Base-by-base conservation (phyloP, 2,329 filamentous ascomycete species). In the Cladobotryum mycophilum region DNA sequence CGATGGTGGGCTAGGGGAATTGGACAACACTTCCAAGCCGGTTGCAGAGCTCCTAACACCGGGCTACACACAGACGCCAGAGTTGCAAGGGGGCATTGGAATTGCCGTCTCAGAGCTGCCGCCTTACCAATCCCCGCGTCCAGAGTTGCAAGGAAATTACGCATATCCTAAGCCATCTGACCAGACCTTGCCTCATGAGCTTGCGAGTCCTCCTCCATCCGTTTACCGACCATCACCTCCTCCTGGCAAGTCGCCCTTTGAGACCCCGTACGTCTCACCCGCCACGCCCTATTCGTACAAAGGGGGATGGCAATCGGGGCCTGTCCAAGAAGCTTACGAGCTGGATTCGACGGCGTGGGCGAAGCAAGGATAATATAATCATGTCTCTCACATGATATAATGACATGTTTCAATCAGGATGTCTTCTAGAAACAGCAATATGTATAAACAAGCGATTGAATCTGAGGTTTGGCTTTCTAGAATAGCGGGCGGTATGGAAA, bases 271-370 rank as follows among this genome's bases (percentile, higher is more conserved):
- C 15, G 47, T 50, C 20, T 53, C 35, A 25, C 53, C 43, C n/a
- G 51, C 40, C 15, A 54, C 52, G 5, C 55, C 54, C 4, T 36
- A 34, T 7, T 43, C 40, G 9, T 47, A 57, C 13, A 48, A 47
- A 9, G 15, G 42, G 15, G 58, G 61, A 3, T 72, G 64, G 62
- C 65, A 70, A 44, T 61, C 69, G 1, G 69, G 69, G 3, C 68
- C 67, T 2, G 61, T 68, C 22, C 46, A 65, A 20, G 56, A 66
- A 18, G 54, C 58, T 8, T 67, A 66, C 43, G 65, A 71, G 45
- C 43, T 67, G 47, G 61, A 62, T 45, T 58, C 59, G 9, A 46
- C 45, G 9, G 33, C 50, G 2, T 52, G 50, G 50, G 45, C 35
- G 15, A 42, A 20, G 15, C 40, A 22, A 22, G 13, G 40, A 42